phyloP scores from a whole-genome alignment of 23 red algal genomes.

The Porphyridium purpureum region DNA sequence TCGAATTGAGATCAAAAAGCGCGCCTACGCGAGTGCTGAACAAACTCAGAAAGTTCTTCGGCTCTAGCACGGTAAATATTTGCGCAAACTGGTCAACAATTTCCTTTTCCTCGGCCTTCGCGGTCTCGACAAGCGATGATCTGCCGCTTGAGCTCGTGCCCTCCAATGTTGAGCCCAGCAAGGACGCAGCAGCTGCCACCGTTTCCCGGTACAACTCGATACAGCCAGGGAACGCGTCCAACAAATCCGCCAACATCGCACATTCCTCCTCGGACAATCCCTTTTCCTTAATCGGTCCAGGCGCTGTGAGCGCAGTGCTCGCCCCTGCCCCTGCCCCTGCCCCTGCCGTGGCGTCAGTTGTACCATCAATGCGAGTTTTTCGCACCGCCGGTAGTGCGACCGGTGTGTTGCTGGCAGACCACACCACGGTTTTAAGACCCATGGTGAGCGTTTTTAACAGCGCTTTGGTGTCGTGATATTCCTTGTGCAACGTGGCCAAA shows the following conservation, averaged over 20 bases:
- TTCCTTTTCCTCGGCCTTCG: conserved; percentile 59
- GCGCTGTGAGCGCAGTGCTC: background rate
- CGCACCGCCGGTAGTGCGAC: conserved; percentile 2
- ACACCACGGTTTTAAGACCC: conserved; percentile 80
- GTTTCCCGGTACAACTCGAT: conserved; percentile 45
- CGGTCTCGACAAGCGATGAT: no score
- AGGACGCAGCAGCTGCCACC: no score
- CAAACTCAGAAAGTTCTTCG: conserved; percentile 79
- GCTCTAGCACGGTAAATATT: conserved; percentile 72
- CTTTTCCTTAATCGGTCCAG: background rate
- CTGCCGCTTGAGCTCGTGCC: no score
- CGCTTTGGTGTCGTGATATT: conserved; percentile 57
- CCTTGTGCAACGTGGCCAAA: conserved; percentile 41
- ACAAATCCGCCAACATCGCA: conserved; percentile 27
- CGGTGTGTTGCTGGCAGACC: conserved; percentile 43
- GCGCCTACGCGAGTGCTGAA: conserved; percentile 55
- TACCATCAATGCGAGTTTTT: background rate
- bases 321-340: background rate
- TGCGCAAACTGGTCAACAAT: conserved; percentile 84
- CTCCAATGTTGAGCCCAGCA: no score
- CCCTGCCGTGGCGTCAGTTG: background rate
- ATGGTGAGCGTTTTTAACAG: conserved; percentile 75
- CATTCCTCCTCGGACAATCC: conserved; percentile 72
- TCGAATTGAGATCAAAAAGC: conserved; percentile 60
- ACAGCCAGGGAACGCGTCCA: conserved; percentile 36